Evolutionary conservation across 2,329 filamentous ascomycete genomes (phyloP), one percentile per base, ranked within the genome.

Genomic region (Aspergillus ochraceoroseus): DNA sequence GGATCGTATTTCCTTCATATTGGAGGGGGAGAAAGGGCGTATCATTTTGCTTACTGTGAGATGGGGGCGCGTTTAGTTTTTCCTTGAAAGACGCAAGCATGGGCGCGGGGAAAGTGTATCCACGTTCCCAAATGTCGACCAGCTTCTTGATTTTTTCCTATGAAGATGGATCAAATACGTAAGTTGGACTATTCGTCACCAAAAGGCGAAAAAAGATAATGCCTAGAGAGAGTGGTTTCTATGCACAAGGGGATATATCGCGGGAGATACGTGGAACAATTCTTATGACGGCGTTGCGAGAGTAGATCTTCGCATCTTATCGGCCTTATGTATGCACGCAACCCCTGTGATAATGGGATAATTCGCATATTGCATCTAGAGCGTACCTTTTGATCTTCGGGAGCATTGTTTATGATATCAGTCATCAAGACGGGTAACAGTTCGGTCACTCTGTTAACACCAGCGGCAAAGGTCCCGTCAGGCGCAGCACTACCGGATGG

Each of bases 121-220:
- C 87, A 60, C 92, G 92, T 64, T 95, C 89, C 92, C 92, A 98
- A 54, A 98, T 98, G 63, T 95, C 89, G 69, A 96, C 74, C 55
- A 98, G 78, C 66, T 96, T 96, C 63, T 76, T 82, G 67, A 96
- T 90, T 73, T 95, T 96, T 64, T 94, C 87, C 85, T 92, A 83
- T 53, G 33, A 42, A 56, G 42, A 63, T 53, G 62, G 61, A 59
- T 62, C 55, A 45, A 44, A 67, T 66, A 69, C 61, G 73, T 76
- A 71, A 76, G 73, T 71, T 55, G 54, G 48, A 57, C 59, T 61
- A 59, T 67, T 59, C 61, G 50, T 51, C 53, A 56, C 52, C 29
- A 44, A 43, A 46, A 11, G 40, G 46, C 38, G 36, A 30, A 48
- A 53, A 46, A 52, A 53, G 46, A 52, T 49, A 47, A 32, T 41